Evolutionary conservation across 2,329 filamentous ascomycete genomes (phyloP), one percentile per base, ranked within the genome.

Genomic region (Monosporascus sp.): DNA sequence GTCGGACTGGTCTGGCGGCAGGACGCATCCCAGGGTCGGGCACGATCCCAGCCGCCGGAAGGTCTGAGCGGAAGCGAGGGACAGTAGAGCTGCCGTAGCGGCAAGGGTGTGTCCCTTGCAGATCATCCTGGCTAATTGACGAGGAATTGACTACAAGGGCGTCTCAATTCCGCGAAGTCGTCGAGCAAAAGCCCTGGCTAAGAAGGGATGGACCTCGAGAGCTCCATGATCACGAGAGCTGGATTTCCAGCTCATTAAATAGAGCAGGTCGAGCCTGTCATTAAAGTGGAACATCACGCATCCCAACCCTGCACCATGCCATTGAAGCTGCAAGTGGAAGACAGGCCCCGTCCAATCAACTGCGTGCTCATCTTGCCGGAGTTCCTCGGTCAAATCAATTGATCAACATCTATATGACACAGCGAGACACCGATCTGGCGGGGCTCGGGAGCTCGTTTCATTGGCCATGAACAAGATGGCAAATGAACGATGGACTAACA

Each of bases 1-100:
- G 64, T 94, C 89, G 58, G 87, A 85, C 73, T 83, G 80, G 59
- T 85, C 81, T 1, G 82, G 82, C 16, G 82, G 82, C 16, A 85
- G 71, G 47, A 85, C 71, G 60, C 82, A 85, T 57, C 82, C 82
- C 20, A 85, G 74, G 37, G 74, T 74, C 9, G 80, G 80, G 65
- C 82, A 85, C 26, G 77, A 77, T 56, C 82, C 82, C 19, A 85
- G 73, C 49, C 82, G 75, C 68, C 81, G 81, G 70, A 75, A 85
- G 35, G 80, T 83, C 72, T 85, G 81, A 35, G 76, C 80, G 40
- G 74, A 73, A 59, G 74, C 78, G 51, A 67, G 65, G 45, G 74
- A 65, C 50, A 74, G 60, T 38, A 67, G 68, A 26, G 68, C 68
- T 50, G 68, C 68, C 60, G 70, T 60, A 26, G 66, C 60, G 54